phyloP scores from a whole-genome alignment of 768 basidiomycete species.

The Flagelloscypha sp. region DNA sequence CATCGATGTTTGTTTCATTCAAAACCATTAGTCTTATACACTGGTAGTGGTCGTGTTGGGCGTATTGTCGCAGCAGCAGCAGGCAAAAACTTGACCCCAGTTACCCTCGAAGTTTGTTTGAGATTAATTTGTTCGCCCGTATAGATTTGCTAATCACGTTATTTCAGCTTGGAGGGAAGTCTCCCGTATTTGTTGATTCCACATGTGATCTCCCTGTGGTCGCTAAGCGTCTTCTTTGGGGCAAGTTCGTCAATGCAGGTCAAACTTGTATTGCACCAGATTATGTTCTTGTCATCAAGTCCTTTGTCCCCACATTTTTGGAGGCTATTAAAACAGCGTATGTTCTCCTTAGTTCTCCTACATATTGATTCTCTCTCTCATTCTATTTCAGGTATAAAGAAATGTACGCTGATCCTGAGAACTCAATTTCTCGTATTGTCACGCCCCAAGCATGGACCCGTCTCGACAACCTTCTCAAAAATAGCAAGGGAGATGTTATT shows the following conservation, averaged over 20 bases:
- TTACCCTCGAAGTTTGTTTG: slow-evolving; percentile 38
- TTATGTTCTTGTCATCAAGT: slow-evolving; percentile 32
- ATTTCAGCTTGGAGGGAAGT: slow-evolving; percentile 38
- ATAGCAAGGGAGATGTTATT: slow-evolving; percentile 35
- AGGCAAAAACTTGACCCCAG: slow-evolving; percentile 33
- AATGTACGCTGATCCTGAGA: too few relatives aligned
- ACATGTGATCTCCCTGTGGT: slow-evolving; percentile 34
- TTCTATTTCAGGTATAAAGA: slow-evolving; percentile 6
- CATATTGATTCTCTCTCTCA: too few relatives aligned
- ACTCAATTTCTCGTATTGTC: slow-evolving; percentile 33
- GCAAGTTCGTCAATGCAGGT: slow-evolving; percentile 42
- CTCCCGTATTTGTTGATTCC: slow-evolving; percentile 41
- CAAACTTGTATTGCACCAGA: slow-evolving; percentile 40
- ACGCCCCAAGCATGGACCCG: slow-evolving; percentile 28
- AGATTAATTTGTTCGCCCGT: too few relatives aligned
- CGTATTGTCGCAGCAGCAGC: slow-evolving; percentile 33
- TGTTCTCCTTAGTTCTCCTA: too few relatives aligned
- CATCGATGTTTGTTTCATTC: too few relatives aligned
- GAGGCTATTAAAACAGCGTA: too few relatives aligned
- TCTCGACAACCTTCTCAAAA: slow-evolving; percentile 33
- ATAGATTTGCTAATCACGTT: too few relatives aligned
- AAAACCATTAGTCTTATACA: slow-evolving; percentile 33
- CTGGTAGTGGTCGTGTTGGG: slow-evolving; percentile 28
- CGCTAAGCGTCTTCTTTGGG: slow-evolving; percentile 47
- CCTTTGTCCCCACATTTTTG: too few relatives aligned